Evolutionary conservation across 495 filamentous ascomycete species (phyloP), one percentile per base, ranked within the genome.

Genomic region (Talaromyces borbonicus): DNA sequence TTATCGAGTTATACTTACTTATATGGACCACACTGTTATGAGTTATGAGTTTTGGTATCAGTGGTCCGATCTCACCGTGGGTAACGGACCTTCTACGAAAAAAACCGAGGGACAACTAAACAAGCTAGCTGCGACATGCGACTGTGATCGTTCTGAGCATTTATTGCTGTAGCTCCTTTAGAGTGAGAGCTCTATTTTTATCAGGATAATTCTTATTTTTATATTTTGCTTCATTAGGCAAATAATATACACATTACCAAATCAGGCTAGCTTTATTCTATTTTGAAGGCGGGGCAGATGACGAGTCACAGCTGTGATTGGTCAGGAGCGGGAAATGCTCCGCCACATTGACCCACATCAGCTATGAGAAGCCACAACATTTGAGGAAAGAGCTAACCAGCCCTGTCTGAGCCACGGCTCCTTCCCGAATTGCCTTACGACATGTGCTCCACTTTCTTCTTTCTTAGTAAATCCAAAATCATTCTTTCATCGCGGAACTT

Each of bases 1-100:
- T 35, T 93, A 84, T 61, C 67, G 90, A 22, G 52, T 97, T 30
- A 64, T 95, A 48, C 62, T 95, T 53, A 74, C 80, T 23, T 97
- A 84, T 63, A 67, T 70, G 51, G 78, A 95, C 61, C 81, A 87
- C 50, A 78, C 77, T 0, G 73, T 96, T 12, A 62, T 95, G 58
- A 85, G 75, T 55, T 97, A 96, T 62, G 85, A 95, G 56, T 64
- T 96, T 43, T 71, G 69, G 69, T 67, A 68, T 33, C 58, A 62
- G 12, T 67, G 63, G 67, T 33, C 49, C 9, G 35, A 15, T 25
- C 19, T 38, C 8, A 20, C 18, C 3, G 15, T 22, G 8, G 35
- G 35, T 15, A 20, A 38, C 16, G 19, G 4, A 3, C 8, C 18
- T 38, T 8, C 23, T 25, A 12, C 18, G 15, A 20, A 8, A 15